phyloP scores from a whole-genome alignment of 495 filamentous ascomycete species.

The Aspergillus ellipticus region DNA sequence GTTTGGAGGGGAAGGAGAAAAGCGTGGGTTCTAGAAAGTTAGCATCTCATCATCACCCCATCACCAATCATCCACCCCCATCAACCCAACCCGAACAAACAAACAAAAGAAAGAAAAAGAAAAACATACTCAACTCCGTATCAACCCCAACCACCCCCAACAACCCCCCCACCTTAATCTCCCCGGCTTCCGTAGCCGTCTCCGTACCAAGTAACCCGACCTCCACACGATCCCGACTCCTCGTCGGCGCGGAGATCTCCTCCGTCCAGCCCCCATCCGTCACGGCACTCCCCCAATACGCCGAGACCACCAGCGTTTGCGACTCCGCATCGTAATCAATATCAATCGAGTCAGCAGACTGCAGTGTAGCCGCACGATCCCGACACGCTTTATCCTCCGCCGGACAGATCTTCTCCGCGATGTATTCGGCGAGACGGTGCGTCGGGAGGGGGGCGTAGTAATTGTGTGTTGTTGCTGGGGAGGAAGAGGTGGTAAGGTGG shows the following conservation, averaged over 20 bases:
- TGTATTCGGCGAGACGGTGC: slow-evolving; percentile 51
- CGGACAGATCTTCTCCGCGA: slow-evolving; percentile 54
- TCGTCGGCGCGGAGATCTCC: slow-evolving; percentile 33
- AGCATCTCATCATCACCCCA: slow-evolving; percentile 1
- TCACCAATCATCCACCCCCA: slow-evolving; percentile 6
- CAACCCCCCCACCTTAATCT: slow-evolving; percentile 73
- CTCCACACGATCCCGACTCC: slow-evolving; percentile 54
- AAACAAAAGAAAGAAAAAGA: background rate
- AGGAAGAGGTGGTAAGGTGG: slow-evolving; percentile 62
- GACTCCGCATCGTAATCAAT: slow-evolving; percentile 73
- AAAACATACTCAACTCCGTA: slow-evolving; percentile 57
- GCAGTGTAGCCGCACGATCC: slow-evolving; percentile 26
- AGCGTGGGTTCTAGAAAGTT: slow-evolving; percentile 57
- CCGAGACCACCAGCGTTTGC: slow-evolving; percentile 58
- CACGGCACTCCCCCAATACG: slow-evolving; percentile 54
- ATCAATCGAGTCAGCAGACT: slow-evolving; percentile 63
- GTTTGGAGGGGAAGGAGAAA: slow-evolving; percentile 88
- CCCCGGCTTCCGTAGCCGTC: slow-evolving; percentile 58
- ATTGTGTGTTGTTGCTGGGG: slow-evolving; percentile 61
- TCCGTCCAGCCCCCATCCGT: slow-evolving; percentile 45
- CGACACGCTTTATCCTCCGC: slow-evolving; percentile 28
- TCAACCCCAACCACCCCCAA: slow-evolving; percentile 77
- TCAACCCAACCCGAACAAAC: background rate
- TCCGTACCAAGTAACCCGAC: slow-evolving; percentile 77
- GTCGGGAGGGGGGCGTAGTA: slow-evolving; percentile 61